Evolutionary conservation across 2,329 filamentous ascomycete species (phyloP), one percentile per base, ranked within the genome.

Genomic region (Fusarium sp.): DNA sequence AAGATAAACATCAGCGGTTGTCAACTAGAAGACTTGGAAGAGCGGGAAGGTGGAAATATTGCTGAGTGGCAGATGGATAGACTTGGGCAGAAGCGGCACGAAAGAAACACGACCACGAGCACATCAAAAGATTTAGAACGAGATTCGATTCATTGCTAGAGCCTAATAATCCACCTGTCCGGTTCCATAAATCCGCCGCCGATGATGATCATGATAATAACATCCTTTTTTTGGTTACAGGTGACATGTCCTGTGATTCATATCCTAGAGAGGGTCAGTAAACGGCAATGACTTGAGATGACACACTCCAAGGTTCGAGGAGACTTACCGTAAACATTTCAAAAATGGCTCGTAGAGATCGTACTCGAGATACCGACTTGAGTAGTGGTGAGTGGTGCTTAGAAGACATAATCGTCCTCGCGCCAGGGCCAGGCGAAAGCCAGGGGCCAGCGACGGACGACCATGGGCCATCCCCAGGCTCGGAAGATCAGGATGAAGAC

Each of bases 281-380:
- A 17, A 14, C 2, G 36, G n/a, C 6, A 6, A 30, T 8, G 7
- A 8, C 11, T n/a, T 41, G 4, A 18, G 24, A 30, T 1, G 15
- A 42, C 2, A 8, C 8, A 30, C 36, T n/a, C 11, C 3, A n/a
- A 41, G 15, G 0, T n/a, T 18, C 8, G 24, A n/a, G 15, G 24
- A 17, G 28, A 42, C 24, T 15, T 47, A 62, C 54, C 12, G 30
- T 36, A 30, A 59, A 59, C 20, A 51, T 28, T 55, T 28, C 42
- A 35, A 32, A 56, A 56, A 41, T 54, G 48, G 48, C n/a, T 35
- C 58, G 50, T 28, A 61, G 35, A 56, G 36, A 56, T 54, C 26
- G 26, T 35, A 22, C 36, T 41, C n/a, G 28, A 26, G 8, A 55
- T 55, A 42, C 36, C 24, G 51, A 18, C 36, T 7, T 42, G 24